These are phyloP conservation scores for Vigna unguiculata DNA, from an alignment of 306 rosid genomes.

Conservation along the genomic window DNA sequence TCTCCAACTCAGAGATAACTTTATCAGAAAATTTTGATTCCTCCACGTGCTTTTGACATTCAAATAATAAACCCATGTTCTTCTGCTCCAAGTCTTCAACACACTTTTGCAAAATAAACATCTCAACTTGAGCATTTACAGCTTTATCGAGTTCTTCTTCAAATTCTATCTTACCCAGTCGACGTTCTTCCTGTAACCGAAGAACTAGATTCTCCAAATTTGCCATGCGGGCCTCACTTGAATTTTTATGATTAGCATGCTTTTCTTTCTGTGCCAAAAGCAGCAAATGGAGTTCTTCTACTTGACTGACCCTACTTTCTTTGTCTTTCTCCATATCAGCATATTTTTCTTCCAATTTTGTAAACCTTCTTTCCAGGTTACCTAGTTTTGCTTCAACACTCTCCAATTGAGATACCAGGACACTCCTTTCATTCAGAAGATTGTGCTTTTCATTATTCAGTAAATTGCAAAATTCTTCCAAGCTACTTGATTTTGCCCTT, in stretches of 20 bases:
- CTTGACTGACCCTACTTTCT: slow-evolving; percentile 62
- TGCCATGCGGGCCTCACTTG: slow-evolving; percentile 65
- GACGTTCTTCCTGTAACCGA: slow-evolving; percentile 69
- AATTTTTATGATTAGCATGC: slow-evolving; percentile 63
- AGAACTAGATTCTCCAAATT: slow-evolving; percentile 70
- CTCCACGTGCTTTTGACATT: slow-evolving; percentile 80
- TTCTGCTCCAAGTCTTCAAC: slow-evolving; percentile 92
- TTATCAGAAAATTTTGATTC: slow-evolving; percentile 77
- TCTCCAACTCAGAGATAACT: slow-evolving; percentile 88
- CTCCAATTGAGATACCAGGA: slow-evolving; percentile 69
- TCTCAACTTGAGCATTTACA: slow-evolving; percentile 91
- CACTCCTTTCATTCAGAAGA: slow-evolving; percentile 77
- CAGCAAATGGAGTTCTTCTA: slow-evolving; percentile 70
- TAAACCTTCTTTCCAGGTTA: slow-evolving; percentile 74
- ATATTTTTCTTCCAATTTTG: slow-evolving; percentile 75
- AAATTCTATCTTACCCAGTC: slow-evolving; percentile 75
- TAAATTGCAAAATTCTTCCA: slow-evolving; percentile 79
- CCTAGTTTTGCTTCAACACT: slow-evolving; percentile 73
- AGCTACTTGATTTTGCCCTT: slow-evolving; percentile 77
- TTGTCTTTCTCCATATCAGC: slow-evolving; percentile 77
- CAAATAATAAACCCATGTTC: slow-evolving; percentile 62
- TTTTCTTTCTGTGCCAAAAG: slow-evolving; percentile 70
- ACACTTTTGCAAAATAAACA: slow-evolving; percentile 89
- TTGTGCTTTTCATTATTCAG: slow-evolving; percentile 74
- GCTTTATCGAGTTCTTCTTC: slow-evolving; percentile 91